Evolutionary conservation across 2,329 filamentous ascomycete species (phyloP).

Genomic region (Fusarium lateritium): DNA sequence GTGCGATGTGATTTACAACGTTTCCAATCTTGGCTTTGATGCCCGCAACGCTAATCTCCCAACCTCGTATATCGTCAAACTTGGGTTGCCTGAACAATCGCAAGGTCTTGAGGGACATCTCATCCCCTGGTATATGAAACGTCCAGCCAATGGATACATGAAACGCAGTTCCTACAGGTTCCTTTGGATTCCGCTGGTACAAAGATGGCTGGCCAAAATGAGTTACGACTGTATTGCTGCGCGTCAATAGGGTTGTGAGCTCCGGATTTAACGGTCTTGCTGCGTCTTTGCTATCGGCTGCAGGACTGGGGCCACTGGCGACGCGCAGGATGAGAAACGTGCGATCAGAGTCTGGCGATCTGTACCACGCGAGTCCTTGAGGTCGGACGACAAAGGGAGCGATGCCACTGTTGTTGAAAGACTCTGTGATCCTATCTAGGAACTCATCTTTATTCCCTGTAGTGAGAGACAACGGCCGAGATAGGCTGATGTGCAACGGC

Average conservation of each 20-base stretch:
- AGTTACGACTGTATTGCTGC: conserved; percentile 82
- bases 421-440: conserved; percentile 65
- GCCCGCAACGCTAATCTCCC: conserved; percentile 69
- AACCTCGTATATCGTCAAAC: conserved; percentile 54
- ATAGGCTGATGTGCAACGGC: conserved; percentile 93
- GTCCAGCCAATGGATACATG: conserved; percentile 95
- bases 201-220: conserved; percentile 78
- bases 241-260: conserved; percentile 73
- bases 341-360: conserved; percentile 72
- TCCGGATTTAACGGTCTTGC: conserved; percentile 62
- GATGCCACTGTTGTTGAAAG: conserved; percentile 53
- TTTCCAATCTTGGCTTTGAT: conserved; percentile 86
- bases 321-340: conserved; percentile 88
- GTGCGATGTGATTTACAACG: conserved; percentile 67
- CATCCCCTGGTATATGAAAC: conserved; percentile 66
- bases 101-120: conserved; percentile 51
- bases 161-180: conserved; percentile 67
- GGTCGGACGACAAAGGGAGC: conserved; percentile 58
- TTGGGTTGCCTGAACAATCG: conserved; percentile 43
- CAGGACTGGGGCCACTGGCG: conserved; percentile 36
- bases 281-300: conserved; percentile 10
- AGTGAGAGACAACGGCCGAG: conserved; percentile 81
- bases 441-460: conserved; percentile 82
- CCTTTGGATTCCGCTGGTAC: conserved; percentile 65
- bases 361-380: conserved; percentile 63